phyloP scores from a whole-genome alignment of 306 rosid genomes.

The Acmispon strigosus region DNA sequence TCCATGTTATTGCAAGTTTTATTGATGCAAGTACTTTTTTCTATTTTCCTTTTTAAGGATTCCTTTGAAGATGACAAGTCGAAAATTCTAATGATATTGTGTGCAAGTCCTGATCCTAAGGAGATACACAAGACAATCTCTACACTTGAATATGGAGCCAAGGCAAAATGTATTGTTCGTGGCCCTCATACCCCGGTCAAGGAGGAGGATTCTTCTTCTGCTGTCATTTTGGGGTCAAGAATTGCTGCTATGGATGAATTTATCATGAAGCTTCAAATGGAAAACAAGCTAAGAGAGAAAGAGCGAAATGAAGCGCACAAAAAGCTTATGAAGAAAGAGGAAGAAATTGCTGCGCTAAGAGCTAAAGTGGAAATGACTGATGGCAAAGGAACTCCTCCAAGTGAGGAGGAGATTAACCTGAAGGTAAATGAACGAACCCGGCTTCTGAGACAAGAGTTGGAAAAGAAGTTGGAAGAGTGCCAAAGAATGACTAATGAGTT shows the following conservation, averaged over 20 bases:
- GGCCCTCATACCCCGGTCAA: constrained; percentile 78
- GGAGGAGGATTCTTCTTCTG: constrained; percentile 82
- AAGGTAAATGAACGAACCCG: constrained; percentile 70
- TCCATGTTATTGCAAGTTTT: constrained; percentile 3
- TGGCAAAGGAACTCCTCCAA: constrained; percentile 37
- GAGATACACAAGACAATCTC: constrained; percentile 95
- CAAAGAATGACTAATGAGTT: constrained; percentile 85
- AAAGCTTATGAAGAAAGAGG: constrained; percentile 76
- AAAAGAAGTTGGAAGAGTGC: constrained; percentile 83
- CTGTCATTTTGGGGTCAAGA: constrained; percentile 86
- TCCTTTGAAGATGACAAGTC: constrained; percentile 98
- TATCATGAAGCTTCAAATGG: constrained; percentile 81
- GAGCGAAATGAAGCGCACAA: constrained; percentile 79
- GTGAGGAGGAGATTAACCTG: constrained; percentile 75
- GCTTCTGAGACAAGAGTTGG: constrained; percentile 64
- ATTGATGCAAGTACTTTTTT: constrained; percentile 12
- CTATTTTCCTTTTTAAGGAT: constrained; percentile 45
- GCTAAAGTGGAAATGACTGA: constrained; percentile 47
- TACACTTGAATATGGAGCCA: constrained; percentile 96
- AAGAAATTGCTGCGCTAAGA: constrained; percentile 66
- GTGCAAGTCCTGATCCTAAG: constrained; percentile 97
- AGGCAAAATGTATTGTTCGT: constrained; percentile 95
- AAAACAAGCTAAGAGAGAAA: constrained; percentile 73
- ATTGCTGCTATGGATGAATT: constrained; percentile 94
- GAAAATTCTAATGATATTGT: constrained; percentile 82